phyloP scores from a whole-genome alignment of 31 red algal genomes.

The Asparagopsis taxiformis region DNA sequence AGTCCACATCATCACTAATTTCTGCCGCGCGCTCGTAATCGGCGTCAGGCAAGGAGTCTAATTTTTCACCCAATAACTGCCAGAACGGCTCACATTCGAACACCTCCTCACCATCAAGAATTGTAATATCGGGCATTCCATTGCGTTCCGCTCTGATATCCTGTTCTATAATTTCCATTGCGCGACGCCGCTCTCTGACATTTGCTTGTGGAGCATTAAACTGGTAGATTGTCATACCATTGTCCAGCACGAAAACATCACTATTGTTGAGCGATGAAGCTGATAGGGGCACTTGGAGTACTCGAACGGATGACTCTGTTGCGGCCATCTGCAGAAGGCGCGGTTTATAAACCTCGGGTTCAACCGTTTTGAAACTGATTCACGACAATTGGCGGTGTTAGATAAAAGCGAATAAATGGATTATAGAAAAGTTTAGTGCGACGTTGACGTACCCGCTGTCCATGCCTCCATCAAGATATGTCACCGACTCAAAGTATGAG shows the following conservation, averaged over 20 bases:
- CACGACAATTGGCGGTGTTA: too few species aligned
- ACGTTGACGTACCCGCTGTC: constrained; percentile 52
- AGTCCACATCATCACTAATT: constrained; percentile 27
- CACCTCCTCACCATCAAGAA: constrained; percentile 73
- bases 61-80: constrained; percentile 58
- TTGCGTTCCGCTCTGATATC: constrained; percentile 56
- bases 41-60: constrained; percentile 26
- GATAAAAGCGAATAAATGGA: too few species aligned
- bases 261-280: constrained; percentile 53
- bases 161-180: constrained; percentile 55
- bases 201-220: constrained; percentile 43
- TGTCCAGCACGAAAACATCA: constrained; percentile 78
- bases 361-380: constrained; percentile 52
- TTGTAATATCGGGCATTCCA: constrained; percentile 45
- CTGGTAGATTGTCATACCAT: constrained; percentile 60
- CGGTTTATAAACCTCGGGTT: constrained; percentile 67
- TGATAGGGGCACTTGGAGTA: constrained; percentile 58
- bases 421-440: background rate
- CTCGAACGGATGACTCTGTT: constrained; percentile 29
- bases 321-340: constrained; percentile 54
- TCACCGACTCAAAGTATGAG: constrained; percentile 54
- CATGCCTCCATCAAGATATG: constrained; percentile 71
- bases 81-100: constrained; percentile 51
- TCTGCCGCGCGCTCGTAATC: constrained; percentile 21
- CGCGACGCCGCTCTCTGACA: constrained; percentile 49